These are phyloP conservation scores for Domatiomyces catenatus DNA, from an alignment of 2,329 filamentous ascomycete genomes.

Conservation along the genomic window DNA sequence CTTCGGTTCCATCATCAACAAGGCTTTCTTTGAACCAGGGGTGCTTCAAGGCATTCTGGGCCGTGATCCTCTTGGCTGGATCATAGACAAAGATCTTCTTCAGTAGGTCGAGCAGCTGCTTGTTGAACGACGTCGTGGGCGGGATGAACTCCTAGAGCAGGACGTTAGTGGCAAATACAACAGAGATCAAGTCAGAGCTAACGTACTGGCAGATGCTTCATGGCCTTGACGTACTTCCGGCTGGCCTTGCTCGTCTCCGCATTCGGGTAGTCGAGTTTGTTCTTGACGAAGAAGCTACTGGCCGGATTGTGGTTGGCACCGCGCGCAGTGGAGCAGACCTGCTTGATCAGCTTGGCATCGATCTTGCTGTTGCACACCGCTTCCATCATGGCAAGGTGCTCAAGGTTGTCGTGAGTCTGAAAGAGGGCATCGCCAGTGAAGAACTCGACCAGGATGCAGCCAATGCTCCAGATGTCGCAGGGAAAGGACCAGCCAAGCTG, in stretches of 20 bases:
- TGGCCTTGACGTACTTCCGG: conserved; percentile 52
- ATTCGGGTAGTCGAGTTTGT: conserved; percentile 48
- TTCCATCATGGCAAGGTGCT: conserved; percentile 57
- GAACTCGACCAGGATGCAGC: conserved; percentile 53
- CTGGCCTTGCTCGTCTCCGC: conserved; percentile 47
- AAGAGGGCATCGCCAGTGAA: conserved; percentile 54
- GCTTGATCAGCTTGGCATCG: conserved; percentile 39
- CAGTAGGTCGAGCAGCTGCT: conserved; percentile 47
- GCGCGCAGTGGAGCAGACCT: conserved; percentile 35
- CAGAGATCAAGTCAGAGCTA: neutral
- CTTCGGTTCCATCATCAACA: conserved; percentile 52
- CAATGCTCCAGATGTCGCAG: conserved; percentile 56
- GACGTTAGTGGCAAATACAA: conserved; percentile 12
- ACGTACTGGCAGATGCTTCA: conserved; percentile 46
- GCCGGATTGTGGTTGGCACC: conserved; percentile 37
- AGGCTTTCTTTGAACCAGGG: conserved; percentile 51
- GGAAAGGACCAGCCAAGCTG: conserved; percentile 54
- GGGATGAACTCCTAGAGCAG: conserved; percentile 46
- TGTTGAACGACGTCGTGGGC: conserved; percentile 43
- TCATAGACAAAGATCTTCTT: conserved; percentile 52
- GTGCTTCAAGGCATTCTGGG: conserved; percentile 49
- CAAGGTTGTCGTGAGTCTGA: conserved; percentile 53
- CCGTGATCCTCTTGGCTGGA: conserved; percentile 48
- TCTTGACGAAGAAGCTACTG: conserved; percentile 42
- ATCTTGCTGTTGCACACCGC: conserved; percentile 42